Evolutionary conservation across 2,329 filamentous ascomycete species (phyloP).

Genomic region (Aspergillus alliaceus): DNA sequence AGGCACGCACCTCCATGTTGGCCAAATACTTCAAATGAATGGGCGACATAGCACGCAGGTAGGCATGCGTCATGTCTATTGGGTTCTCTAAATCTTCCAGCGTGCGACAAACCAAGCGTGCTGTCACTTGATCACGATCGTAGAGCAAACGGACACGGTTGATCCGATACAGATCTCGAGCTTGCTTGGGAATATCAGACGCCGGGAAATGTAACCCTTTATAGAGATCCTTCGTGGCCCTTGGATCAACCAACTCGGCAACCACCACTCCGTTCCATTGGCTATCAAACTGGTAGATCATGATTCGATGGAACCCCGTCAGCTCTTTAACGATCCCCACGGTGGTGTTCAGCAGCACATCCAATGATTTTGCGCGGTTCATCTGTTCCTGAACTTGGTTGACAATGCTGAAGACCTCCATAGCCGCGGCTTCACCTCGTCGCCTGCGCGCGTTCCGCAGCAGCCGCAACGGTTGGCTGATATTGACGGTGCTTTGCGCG

Average conservation of each 20-base stretch:
- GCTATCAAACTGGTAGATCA: slow-evolving; percentile 89
- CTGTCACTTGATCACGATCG: slow-evolving; percentile 76
- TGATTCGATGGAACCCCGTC: slow-evolving; percentile 86
- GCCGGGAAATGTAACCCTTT: slow-evolving; percentile 87
- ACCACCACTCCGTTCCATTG: slow-evolving; percentile 83
- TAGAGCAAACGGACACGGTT: slow-evolving; percentile 89
- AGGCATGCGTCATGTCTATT: slow-evolving; percentile 79
- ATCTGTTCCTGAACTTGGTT: slow-evolving; percentile 89
- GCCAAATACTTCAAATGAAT: slow-evolving; percentile 83
- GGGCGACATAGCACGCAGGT: slow-evolving; percentile 79
- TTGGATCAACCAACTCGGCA: slow-evolving; percentile 79
- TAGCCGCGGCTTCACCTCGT: slow-evolving; percentile 76
- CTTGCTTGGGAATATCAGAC: slow-evolving; percentile 78
- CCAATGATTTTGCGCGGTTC: slow-evolving; percentile 61
- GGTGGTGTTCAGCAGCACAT: slow-evolving; percentile 74
- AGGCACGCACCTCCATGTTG: slow-evolving; percentile 90
- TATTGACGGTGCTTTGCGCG: slow-evolving; percentile 71
- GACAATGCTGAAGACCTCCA: slow-evolving; percentile 93
- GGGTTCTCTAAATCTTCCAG: slow-evolving; percentile 67
- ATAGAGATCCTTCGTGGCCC: slow-evolving; percentile 77
- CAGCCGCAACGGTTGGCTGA: slow-evolving; percentile 75
- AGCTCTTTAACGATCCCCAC: slow-evolving; percentile 86
- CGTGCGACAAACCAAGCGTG: slow-evolving; percentile 73
- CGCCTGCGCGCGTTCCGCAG: slow-evolving; percentile 72
- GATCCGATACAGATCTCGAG: slow-evolving; percentile 85